Base-by-base conservation (phyloP, 768 basidiomycete genomes). In the Mycena floridula region DNA sequence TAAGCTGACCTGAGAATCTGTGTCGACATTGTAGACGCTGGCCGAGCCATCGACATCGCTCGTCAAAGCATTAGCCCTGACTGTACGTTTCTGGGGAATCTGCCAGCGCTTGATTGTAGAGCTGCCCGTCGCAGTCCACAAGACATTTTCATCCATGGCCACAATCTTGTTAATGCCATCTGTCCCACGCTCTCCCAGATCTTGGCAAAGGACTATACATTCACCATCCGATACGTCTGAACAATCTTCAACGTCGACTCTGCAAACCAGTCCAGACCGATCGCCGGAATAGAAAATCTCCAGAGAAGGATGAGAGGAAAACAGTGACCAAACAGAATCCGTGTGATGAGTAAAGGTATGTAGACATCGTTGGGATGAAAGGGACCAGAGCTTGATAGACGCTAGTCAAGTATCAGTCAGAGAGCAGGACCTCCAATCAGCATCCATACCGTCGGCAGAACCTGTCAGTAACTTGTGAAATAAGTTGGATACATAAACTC, bases 291-390 rank as follows among this genome's bases (percentile, higher is more conserved):
- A 97, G 68, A 99, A 99, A 2, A 81, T 73, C 59, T 81, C 73
- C 42, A 99, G 72, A 7, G 85, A 81, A 0, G 93, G 89, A 59
- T 98, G 93, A 0, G 80, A 73, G 7, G 93, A 95, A 58, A 79
- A 81, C 6, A 99, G 70, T 0, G 94, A 84, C 95, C 96, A 98
- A 37, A 97, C 92, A 12, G 87, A 88, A 48, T 94, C 91, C 12
- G 88, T 82, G 59, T 98, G 95, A 57, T 97, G 85, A 0, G 89
- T 89, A 67, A 97, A 99, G 2, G 95, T 98, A 56, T 99, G 93
- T 13, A 99, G 66, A 56, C 92, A 95, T 9, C 88, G 77, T 58
- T 97, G 93, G 0, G 89, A 80, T 1, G 76, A 65, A 15, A 97
- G 72, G 1, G 94, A 97, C 96, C 96, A 99, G 23, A 98, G 76